Conservation (phyloP, 192 early-diverging fungal genomes). For the Rhizophagus prolifer region DNA sequence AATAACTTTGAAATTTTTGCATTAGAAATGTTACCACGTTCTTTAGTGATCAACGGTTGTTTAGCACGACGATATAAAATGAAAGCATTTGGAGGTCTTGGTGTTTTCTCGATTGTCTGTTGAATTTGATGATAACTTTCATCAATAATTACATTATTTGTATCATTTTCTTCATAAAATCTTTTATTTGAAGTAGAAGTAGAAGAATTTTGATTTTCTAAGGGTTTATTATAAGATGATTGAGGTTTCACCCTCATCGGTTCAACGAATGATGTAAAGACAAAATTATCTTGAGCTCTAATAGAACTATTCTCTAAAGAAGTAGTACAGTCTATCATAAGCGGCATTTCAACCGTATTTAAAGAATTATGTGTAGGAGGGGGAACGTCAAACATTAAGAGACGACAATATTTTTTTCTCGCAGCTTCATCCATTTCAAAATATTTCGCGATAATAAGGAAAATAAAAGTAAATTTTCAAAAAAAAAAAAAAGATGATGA, state of each 20-base stretch:
- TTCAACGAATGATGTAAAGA: no score
- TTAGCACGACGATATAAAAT: conserved; percentile 22
- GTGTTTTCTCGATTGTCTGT: neutral
- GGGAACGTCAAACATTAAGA: conserved; percentile 19
- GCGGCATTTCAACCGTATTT: neutral
- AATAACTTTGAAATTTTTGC: conserved; percentile 12
- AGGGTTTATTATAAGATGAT: no score
- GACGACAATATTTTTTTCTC: conserved; percentile 18
- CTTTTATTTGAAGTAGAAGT: neutral
- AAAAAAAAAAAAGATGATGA: no score
- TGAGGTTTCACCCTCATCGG: no score
- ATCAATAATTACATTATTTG: neutral
- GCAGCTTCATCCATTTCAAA: conserved; percentile 21
- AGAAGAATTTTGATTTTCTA: neutral
- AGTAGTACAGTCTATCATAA: conserved; percentile 26
- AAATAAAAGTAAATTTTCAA: no score
- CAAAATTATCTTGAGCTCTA: no score
- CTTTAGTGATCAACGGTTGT: conserved; percentile 2
- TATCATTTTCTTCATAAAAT: neutral
- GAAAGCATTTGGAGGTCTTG: conserved; percentile 28
- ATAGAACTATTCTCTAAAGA: conserved; percentile 25
- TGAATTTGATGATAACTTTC: neutral
- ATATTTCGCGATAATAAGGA: no score
- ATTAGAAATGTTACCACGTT: neutral
- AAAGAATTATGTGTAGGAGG: neutral